Evolutionary conservation across 805 yeast genomes (phyloP).

Genomic region (Candida chauliodis): DNA sequence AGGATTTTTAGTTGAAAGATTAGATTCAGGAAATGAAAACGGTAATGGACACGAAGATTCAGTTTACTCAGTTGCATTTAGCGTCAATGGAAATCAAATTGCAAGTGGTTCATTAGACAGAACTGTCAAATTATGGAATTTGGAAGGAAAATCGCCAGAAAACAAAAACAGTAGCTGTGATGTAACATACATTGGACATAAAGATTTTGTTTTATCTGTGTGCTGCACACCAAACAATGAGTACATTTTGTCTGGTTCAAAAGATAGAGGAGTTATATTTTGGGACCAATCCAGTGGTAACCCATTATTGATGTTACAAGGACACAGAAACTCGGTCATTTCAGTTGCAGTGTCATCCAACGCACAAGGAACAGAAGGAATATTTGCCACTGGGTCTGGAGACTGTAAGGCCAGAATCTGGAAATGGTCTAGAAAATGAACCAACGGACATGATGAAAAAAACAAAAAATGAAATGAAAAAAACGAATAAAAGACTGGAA

Average conservation of each 20-base stretch:
- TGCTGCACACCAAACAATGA: constrained; percentile 92
- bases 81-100: constrained; percentile 86
- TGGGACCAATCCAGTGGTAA: constrained; percentile 94
- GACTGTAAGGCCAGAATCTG: constrained; percentile 97
- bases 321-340: constrained; percentile 93
- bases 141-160: constrained; percentile 51
- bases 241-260: constrained; percentile 89
- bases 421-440: constrained; percentile 65
- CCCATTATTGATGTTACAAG: constrained; percentile 92
- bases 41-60: constrained; percentile 96
- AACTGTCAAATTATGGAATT: constrained; percentile 93
- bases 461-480: background rate
- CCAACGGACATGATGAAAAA: background rate
- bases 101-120: constrained; percentile 94
- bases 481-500: background rate
- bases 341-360: constrained; percentile 88
- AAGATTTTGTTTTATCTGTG: constrained; percentile 91
- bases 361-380: constrained; percentile 68
- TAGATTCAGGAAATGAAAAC: constrained; percentile 82
- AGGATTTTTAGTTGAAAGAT: constrained; percentile 86
- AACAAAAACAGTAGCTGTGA: constrained; percentile 61
- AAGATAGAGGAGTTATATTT: constrained; percentile 94
- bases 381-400: constrained; percentile 96
- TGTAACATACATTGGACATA: constrained; percentile 92
- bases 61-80: constrained; percentile 90